A percentile compares a stretch with the other conserved stretches of the same genome.
Evolutionary conservation across 495 filamentous ascomycete species (phyloP).

Genomic region (Entonaema liquescens): DNA sequence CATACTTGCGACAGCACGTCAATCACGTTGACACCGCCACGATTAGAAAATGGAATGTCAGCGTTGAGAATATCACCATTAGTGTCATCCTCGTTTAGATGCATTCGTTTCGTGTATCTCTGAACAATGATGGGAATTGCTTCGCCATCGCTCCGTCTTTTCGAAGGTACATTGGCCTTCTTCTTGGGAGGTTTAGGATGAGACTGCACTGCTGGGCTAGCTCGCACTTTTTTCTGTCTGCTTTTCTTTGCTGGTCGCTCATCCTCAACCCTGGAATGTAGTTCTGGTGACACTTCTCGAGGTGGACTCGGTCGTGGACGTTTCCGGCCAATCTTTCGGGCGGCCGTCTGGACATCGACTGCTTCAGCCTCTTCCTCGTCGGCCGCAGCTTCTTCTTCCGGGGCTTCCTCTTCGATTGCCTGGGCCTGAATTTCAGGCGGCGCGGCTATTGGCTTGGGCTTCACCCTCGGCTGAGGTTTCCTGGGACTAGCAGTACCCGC

Average conservation of each 20-base stretch:
- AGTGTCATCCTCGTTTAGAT: conserved; percentile 37
- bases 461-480: conserved; percentile 34
- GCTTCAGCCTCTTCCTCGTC: conserved; percentile 41
- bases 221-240: conserved; percentile 42
- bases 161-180: conserved; percentile 34
- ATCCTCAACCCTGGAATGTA: conserved; percentile 38
- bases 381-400: conserved; percentile 41
- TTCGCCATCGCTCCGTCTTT: conserved; percentile 41
- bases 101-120: conserved; percentile 53
- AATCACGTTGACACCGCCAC: conserved; percentile 72
- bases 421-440: conserved; percentile 18
- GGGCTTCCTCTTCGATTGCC: conserved; percentile 21
- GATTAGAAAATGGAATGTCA: conserved; percentile 61
- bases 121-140: conserved; percentile 57
- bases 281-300: conserved; percentile 44
- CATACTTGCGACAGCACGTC: conserved; percentile 76
- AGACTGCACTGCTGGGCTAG: conserved; percentile 51
- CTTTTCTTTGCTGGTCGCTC: conserved; percentile 46
- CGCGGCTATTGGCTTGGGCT: conserved; percentile 11
- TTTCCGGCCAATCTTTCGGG: conserved; percentile 48
- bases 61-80: conserved; percentile 57
- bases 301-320: conserved; percentile 47
- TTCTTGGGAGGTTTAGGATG: conserved; percentile 41
- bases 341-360: conserved; percentile 49
- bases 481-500: conserved; percentile 44